Evolutionary conservation across 2,329 filamentous ascomycete species (phyloP).

Genomic region (Pseudogymnoascus sp.): DNA sequence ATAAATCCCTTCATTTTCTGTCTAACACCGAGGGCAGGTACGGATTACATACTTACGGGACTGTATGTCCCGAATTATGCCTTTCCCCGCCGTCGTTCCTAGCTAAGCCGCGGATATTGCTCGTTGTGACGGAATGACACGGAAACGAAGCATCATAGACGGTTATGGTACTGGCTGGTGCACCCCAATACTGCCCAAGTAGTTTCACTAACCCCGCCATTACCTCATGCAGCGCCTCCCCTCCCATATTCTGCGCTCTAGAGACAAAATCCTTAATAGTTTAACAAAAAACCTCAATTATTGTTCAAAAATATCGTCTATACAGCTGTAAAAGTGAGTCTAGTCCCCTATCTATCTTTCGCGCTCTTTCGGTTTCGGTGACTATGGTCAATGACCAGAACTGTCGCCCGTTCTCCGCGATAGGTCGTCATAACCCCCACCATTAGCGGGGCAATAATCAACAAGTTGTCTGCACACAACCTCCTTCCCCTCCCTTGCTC

Average conservation of each 20-base stretch:
- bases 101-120: not conserved
- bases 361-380: not conserved
- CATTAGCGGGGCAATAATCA: constrained; percentile 7
- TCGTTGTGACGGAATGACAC: constrained; percentile 8
- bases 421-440: constrained; percentile 8
- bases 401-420: not conserved
- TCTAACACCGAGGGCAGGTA: not conserved
- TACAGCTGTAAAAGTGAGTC: not conserved
- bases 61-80: not conserved
- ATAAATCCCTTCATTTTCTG: not conserved
- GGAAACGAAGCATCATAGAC: constrained; percentile 5
- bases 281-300: not conserved
- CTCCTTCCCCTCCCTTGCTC: not conserved
- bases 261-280: not conserved
- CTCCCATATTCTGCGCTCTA: not conserved
- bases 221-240: not conserved
- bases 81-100: not conserved
- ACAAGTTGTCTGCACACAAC: constrained; percentile 2
- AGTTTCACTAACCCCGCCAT: constrained; percentile 2
- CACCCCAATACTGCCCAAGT: not conserved
- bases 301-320: not conserved
- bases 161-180: not conserved
- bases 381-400: not conserved
- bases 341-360: constrained; percentile 1
- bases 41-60: not conserved